A percentile compares a stretch with the other conserved stretches of the same genome.
Conservation (phyloP, 208 protist genomes). For the Trypanosoma vivax region DNA sequence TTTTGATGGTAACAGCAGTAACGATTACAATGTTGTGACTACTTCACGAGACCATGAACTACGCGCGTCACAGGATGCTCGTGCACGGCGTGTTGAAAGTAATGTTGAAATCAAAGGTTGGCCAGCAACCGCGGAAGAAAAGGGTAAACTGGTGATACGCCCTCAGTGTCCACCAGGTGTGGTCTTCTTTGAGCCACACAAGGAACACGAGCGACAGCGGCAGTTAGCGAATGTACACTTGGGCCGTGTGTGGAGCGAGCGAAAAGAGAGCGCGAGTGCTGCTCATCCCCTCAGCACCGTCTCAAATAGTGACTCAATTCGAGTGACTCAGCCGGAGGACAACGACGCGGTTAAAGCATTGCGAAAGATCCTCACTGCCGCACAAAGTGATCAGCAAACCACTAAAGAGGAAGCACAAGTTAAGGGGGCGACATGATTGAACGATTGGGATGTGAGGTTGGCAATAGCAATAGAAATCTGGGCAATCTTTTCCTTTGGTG, state of each 20-base stretch:
- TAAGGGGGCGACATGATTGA: too few relatives aligned
- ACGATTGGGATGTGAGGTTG: too few relatives aligned
- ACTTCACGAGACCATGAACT: constrained; percentile 20
- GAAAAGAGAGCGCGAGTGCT: background rate
- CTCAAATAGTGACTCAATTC: background rate
- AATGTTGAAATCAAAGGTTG: constrained; percentile 52
- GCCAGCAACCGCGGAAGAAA: constrained; percentile 46
- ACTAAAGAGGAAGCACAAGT: too few relatives aligned
- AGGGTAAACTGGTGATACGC: constrained; percentile 53
- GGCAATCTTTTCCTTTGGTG: too few relatives aligned
- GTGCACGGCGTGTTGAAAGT: constrained; percentile 47
- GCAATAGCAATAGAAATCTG: too few relatives aligned
- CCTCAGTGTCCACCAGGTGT: constrained; percentile 59
- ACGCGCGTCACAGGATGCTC: constrained; percentile 56
- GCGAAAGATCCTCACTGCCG: too few relatives aligned
- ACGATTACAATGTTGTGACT: constrained; percentile 6
- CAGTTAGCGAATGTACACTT: constrained; percentile 37
- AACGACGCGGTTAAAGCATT: background rate
- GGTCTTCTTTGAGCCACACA: constrained; percentile 58
- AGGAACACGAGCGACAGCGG: constrained; percentile 30
- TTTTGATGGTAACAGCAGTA: constrained; percentile 19
- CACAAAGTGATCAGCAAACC: too few relatives aligned
- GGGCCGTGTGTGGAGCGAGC: constrained; percentile 15
- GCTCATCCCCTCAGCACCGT: background rate
- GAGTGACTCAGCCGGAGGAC: background rate